These are phyloP conservation scores for Albophoma yamanashiensis DNA, from an alignment of 2,329 filamentous ascomycete species.

Conservation along the genomic window DNA sequence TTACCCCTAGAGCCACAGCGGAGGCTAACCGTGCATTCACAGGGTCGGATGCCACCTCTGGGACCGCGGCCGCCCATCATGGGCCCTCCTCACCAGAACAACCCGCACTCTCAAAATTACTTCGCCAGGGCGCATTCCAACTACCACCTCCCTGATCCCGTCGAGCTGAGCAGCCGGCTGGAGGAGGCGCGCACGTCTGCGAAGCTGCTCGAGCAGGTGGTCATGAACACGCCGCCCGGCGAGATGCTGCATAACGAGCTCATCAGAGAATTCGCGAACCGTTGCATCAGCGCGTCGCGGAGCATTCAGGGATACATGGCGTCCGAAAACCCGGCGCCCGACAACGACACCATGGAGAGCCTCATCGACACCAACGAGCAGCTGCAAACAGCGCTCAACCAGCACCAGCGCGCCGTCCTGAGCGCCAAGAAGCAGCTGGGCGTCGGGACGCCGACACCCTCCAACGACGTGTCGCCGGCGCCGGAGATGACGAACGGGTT, in stretches of 20 bases:
- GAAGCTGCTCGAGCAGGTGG: constrained; percentile 82
- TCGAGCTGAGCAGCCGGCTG: constrained; percentile 71
- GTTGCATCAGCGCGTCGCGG: constrained; percentile 70
- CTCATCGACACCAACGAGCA: constrained; percentile 94
- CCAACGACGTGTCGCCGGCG: constrained; percentile 16
- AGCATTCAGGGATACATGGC: constrained; percentile 82
- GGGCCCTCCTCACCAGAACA: constrained; percentile 6
- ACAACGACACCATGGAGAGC: constrained; percentile 88
- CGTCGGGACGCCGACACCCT: constrained; percentile 13
- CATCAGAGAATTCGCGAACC: constrained; percentile 81
- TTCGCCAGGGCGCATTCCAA: constrained; percentile 41
- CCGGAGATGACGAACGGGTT: constrained; percentile 17
- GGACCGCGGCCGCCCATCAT: constrained; percentile 7
- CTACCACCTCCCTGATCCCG: constrained; percentile 50
- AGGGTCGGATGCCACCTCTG: constrained; percentile 11
- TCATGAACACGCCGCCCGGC: constrained; percentile 68
- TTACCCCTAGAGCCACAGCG: not conserved
- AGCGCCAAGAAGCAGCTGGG: constrained; percentile 47
- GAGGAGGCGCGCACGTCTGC: constrained; percentile 88
- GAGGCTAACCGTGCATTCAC: constrained; percentile 5
- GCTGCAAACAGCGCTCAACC: constrained; percentile 68
- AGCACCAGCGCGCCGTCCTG: constrained; percentile 74
- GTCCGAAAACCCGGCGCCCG: constrained; percentile 65
- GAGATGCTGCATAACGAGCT: constrained; percentile 80
- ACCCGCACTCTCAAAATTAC: constrained; percentile 43